Evolutionary conservation across 1,139 yeast species (phyloP), one percentile per base, ranked within the genome.

Genomic region (Debaryomyces psychrophilus): DNA sequence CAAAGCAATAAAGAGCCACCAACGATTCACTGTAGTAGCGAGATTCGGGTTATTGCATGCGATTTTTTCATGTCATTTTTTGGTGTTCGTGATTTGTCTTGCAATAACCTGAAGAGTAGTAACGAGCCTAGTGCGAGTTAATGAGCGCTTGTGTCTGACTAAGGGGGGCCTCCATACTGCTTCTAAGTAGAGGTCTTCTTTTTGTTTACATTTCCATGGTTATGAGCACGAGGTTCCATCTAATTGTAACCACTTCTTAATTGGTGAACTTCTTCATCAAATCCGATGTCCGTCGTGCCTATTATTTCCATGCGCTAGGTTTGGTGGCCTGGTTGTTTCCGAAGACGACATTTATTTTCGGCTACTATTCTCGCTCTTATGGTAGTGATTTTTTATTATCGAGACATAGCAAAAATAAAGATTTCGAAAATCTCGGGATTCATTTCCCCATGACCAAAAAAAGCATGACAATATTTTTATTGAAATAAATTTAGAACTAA

Each of bases 1-100:
- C 73, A 68, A 55, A 49, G 51, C 58, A 77, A 76, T 73, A 75
- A 59, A 76, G 84, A 77, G 83, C 83, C 83, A 76, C 79, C 73
- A 71, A 79, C 81, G 83, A 78, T 78, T 77, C 77, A 59, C 55
- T 51, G 68, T 62, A 62, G 67, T 34, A 41, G 41, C 46, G 47
- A 42, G 48, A 41, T 26, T 31, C 23, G 37, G 46, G 47, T 41
- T 44, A 39, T 40, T 46, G 47, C 44, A 35, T n/a, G 34, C 31
- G 39, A 40, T 34, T 37, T 46, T 20, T 43, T 40, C 49, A 43
- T 46, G 38, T 40, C 41, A 41, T 44, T 27, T 38, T 46, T 29
- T 39, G 41, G 44, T 44, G 44, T 25, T 14, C 33, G 49, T 41
- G 43, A 41, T 41, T 29, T 18, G 14, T 42, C 27, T 20, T 35